A percentile compares a stretch with the other conserved stretches of the same genome.
Evolutionary conservation across 192 early-diverging fungal species (phyloP).

Genomic region (Coemansia guatemalensis): DNA sequence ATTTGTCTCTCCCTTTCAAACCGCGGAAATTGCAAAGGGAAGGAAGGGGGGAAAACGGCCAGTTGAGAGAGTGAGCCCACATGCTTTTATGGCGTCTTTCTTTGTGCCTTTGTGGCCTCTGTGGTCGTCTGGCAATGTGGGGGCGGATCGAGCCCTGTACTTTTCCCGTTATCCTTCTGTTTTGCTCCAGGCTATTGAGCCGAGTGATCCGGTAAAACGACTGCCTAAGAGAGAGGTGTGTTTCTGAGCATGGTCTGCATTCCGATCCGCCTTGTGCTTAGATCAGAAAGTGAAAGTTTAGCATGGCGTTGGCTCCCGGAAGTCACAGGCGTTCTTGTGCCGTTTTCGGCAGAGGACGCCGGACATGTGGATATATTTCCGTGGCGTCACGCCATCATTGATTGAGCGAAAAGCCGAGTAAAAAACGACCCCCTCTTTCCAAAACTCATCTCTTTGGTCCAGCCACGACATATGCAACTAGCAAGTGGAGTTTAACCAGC

Average conservation of each 20-base stretch:
- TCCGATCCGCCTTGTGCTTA: background rate
- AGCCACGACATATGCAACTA: background rate
- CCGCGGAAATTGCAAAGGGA: background rate
- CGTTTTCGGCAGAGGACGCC: background rate
- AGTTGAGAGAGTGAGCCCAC: background rate
- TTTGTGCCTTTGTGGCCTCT: background rate
- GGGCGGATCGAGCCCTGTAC: background rate
- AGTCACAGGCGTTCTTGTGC: background rate
- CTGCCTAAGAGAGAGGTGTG: background rate
- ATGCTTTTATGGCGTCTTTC: background rate
- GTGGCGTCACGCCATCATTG: slow-evolving; percentile 22
- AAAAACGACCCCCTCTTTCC: background rate
- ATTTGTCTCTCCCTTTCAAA: background rate
- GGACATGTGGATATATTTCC: slow-evolving; percentile 5
- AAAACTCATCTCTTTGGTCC: background rate
- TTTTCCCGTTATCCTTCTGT: background rate
- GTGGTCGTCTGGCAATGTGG: background rate
- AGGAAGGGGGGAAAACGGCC: background rate
- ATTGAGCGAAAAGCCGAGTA: background rate
- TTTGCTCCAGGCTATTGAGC: background rate
- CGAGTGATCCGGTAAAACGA: background rate
- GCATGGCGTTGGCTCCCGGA: background rate
- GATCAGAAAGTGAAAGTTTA: background rate
- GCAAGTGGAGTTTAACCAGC: no score
- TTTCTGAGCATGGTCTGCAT: background rate